phyloP scores from a whole-genome alignment of 345 rosid genomes.

The Laguncularia racemosa region DNA sequence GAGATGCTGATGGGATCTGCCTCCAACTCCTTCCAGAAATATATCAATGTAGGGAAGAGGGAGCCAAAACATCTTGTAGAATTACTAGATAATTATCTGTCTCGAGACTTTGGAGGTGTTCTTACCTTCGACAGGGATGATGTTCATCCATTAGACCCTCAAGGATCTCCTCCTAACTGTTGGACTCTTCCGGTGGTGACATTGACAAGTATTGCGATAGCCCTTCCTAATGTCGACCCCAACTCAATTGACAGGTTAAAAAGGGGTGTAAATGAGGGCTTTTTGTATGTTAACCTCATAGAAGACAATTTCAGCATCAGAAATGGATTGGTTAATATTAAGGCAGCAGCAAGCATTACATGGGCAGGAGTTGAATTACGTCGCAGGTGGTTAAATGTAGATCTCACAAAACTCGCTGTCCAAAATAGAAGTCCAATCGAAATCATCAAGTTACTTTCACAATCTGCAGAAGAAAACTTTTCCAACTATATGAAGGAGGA shows the following conservation, averaged over 20 bases:
- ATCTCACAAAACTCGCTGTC: conserved; percentile 43
- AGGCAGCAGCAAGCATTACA: conserved; percentile 45
- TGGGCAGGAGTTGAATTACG: conserved; percentile 66
- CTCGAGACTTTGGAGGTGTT: no score
- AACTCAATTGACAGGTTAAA: conserved; percentile 24
- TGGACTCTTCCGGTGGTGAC: no score
- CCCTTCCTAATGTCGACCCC: no score
- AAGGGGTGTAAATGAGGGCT: conserved; percentile 48
- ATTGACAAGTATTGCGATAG: no score
- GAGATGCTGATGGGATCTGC: conserved; percentile 45
- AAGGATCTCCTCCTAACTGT: no score
- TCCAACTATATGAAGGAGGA: no score
- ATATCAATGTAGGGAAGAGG: conserved; percentile 47
- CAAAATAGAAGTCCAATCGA: conserved; percentile 19
- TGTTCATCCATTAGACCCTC: no score
- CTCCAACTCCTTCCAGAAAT: conserved; percentile 45
- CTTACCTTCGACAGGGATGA: no score
- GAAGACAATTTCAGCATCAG: conserved; percentile 29
- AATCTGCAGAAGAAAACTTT: background rate
- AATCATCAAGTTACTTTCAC: no score
- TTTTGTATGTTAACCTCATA: conserved; percentile 37
- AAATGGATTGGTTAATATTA: conserved; percentile 29
- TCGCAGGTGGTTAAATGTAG: conserved; percentile 63
- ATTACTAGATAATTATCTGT: no score
- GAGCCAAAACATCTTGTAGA: conserved; percentile 44